Evolutionary conservation across 345 rosid species (phyloP).

Genomic region (Hirschfeldia incana): DNA sequence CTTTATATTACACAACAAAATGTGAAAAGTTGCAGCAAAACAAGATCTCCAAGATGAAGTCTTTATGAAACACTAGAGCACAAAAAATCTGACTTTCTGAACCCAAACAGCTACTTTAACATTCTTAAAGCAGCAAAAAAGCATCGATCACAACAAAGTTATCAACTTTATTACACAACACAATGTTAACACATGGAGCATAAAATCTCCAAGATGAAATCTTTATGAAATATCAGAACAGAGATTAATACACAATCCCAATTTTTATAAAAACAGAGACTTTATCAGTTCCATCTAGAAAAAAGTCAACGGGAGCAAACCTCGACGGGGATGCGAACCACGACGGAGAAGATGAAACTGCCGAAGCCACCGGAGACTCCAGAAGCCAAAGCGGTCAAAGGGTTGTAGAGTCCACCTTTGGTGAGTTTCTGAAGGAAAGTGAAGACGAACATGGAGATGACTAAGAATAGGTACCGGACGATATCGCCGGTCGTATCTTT

Average conservation of each 20-base stretch:
- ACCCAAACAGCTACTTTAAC: neutral
- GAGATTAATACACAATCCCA: neutral
- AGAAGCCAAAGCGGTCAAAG: slow-evolving; percentile 61
- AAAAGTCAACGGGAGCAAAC: slow-evolving; percentile 39
- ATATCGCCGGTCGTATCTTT: slow-evolving; percentile 44
- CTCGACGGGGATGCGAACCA: slow-evolving; percentile 80
- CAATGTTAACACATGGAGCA: neutral
- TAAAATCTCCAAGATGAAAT: neutral
- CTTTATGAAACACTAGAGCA: neutral
- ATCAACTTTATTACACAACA: neutral
- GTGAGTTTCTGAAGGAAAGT: slow-evolving; percentile 58
- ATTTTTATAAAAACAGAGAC: neutral
- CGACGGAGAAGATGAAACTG: slow-evolving; percentile 54
- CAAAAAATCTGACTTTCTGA: too few relatives aligned
- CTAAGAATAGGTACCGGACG: slow-evolving; percentile 41
- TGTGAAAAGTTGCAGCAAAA: neutral
- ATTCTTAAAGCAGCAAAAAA: neutral
- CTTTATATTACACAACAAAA: neutral
- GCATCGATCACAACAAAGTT: neutral
- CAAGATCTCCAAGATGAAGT: neutral
- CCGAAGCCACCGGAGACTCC: slow-evolving; percentile 62
- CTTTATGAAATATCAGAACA: neutral
- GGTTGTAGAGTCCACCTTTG: slow-evolving; percentile 70
- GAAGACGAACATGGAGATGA: slow-evolving; percentile 67
- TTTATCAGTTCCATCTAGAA: neutral